Conservation (phyloP, 2,329 filamentous ascomycete genomes). For the Zymoseptoria pseudotritici region DNA sequence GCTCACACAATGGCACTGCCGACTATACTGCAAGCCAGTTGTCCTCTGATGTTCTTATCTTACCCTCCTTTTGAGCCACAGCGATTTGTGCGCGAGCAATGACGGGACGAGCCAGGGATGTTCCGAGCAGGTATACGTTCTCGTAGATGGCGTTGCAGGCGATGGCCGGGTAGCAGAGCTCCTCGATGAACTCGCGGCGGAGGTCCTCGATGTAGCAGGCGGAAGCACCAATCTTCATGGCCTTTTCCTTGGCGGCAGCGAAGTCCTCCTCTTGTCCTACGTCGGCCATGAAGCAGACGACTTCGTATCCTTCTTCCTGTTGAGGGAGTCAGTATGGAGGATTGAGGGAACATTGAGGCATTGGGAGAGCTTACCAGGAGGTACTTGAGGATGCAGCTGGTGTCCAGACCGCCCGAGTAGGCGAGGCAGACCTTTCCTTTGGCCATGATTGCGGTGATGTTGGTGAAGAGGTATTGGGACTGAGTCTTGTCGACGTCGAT, state of each 20-base stretch:
- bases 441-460: slow-evolving; percentile 11
- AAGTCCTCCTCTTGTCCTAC: slow-evolving; percentile 60
- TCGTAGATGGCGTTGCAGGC: slow-evolving; percentile 58
- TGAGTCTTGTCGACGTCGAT: neutral
- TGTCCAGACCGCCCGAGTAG: slow-evolving; percentile 52
- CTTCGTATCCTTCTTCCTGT: slow-evolving; percentile 50
- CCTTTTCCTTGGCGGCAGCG: slow-evolving; percentile 65
- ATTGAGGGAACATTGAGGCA: neutral
- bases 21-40: neutral
- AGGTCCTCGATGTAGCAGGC: slow-evolving; percentile 59
- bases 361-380: slow-evolving; percentile 24
- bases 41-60: neutral
- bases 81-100: slow-evolving; percentile 61
- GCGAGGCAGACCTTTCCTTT: slow-evolving; percentile 41
- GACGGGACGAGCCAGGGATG: slow-evolving; percentile 57
- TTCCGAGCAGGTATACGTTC: slow-evolving; percentile 54
- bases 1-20: neutral
- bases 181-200: slow-evolving; percentile 62
- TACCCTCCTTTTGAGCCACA: slow-evolving; percentile 54
- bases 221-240: slow-evolving; percentile 59
- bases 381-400: slow-evolving; percentile 48
- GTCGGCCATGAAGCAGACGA: slow-evolving; percentile 63
- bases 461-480: neutral
- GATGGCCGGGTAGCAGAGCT: slow-evolving; percentile 72
- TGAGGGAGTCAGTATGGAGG: slow-evolving; percentile 1